Conservation (phyloP, 2,329 filamentous ascomycete genomes). For the Blastomyces emzantsi region DNA sequence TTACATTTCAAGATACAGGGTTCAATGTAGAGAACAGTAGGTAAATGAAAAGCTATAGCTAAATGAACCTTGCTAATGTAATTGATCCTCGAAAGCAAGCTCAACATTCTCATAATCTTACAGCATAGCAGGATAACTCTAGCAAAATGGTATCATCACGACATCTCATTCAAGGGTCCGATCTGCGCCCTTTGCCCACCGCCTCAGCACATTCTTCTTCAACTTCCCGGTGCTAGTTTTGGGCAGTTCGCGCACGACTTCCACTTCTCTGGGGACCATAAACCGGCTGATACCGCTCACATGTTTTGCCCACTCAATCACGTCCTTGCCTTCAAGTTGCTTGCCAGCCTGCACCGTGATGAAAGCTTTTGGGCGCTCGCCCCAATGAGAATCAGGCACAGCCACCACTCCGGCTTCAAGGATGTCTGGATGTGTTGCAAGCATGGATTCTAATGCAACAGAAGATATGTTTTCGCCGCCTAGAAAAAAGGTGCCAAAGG, state of each 20-base stretch:
- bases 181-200: conserved; percentile 62
- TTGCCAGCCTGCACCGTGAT: conserved; percentile 68
- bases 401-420: conserved; percentile 88
- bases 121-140: not conserved
- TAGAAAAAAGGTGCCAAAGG: conserved; percentile 26
- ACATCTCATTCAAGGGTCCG: conserved; percentile 16
- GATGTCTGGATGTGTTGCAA: conserved; percentile 78
- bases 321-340: conserved; percentile 51
- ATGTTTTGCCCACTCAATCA: conserved; percentile 80
- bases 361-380: conserved; percentile 91
- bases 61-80: not conserved
- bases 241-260: conserved; percentile 77
- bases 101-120: not conserved
- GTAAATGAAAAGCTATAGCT: not conserved
- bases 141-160: not conserved
- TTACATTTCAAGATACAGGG: not conserved
- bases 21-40: not conserved
- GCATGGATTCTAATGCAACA: conserved; percentile 81
- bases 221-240: conserved; percentile 98
- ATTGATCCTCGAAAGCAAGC: not conserved
- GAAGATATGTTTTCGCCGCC: conserved; percentile 97
- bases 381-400: conserved; percentile 83
- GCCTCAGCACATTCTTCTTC: conserved; percentile 83
- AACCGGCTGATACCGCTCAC: conserved; percentile 77
- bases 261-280: conserved; percentile 68